Evolutionary conservation across 495 filamentous ascomycete species (phyloP).

Genomic region (Patellaria atrata): DNA sequence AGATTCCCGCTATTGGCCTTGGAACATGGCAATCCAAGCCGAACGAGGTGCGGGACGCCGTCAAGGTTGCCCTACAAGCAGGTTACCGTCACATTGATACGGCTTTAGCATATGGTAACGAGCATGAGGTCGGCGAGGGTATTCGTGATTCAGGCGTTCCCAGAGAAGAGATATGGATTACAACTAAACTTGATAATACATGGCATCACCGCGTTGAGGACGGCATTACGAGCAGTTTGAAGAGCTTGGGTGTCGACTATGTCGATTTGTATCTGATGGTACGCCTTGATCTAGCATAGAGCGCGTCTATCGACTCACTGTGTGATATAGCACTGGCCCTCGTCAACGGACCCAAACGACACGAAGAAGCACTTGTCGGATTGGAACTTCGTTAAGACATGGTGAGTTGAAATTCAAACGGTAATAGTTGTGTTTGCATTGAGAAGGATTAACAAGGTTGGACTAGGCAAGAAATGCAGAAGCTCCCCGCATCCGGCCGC

Average conservation of each 20-base stretch:
- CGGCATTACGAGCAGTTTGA: constrained; percentile 54
- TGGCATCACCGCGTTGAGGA: constrained; percentile 60
- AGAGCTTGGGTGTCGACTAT: constrained; percentile 57
- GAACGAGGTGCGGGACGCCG: constrained; percentile 52
- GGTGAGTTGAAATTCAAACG: constrained; percentile 30
- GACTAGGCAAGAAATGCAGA: constrained; percentile 53
- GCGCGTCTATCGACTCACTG: not conserved
- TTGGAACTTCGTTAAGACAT: constrained; percentile 74
- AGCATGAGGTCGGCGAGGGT: constrained; percentile 65
- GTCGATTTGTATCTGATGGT: constrained; percentile 69
- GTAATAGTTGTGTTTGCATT: constrained; percentile 2
- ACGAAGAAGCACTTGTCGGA: constrained; percentile 43
- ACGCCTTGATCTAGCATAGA: too few species aligned
- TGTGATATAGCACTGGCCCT: constrained; percentile 52
- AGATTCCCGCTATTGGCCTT: constrained; percentile 69
- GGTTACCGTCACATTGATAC: constrained; percentile 64
- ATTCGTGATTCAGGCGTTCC: constrained; percentile 69
- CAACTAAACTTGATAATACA: constrained; percentile 76
- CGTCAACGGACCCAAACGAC: constrained; percentile 43
- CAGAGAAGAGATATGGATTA: constrained; percentile 69
- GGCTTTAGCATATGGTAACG: constrained; percentile 76
- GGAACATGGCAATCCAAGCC: constrained; percentile 68
- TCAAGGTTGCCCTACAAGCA: constrained; percentile 56
- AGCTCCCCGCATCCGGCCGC: constrained; percentile 63
- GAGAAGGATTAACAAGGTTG: constrained; percentile 10